Conservation (phyloP, 208 protist species). For the Leishmania turanica region DNA sequence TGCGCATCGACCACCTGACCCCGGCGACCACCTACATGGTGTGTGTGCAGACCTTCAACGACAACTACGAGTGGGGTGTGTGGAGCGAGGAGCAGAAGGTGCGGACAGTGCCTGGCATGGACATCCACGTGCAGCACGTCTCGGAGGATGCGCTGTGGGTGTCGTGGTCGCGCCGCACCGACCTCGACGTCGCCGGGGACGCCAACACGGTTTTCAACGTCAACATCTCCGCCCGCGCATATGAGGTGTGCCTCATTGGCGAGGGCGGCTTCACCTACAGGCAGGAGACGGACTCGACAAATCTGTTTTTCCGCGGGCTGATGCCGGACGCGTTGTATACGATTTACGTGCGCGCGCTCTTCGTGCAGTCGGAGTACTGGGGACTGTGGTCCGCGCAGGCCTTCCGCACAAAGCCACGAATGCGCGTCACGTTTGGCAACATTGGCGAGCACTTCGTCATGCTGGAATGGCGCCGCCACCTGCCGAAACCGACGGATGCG, state of each 20-base stretch:
- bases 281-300: constrained; percentile 70
- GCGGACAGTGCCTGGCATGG: constrained; percentile 85
- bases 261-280: constrained; percentile 79
- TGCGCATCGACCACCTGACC: constrained; percentile 65
- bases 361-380: constrained; percentile 78
- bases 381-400: constrained; percentile 81
- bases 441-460: constrained; percentile 93
- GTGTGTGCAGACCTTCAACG: constrained; percentile 91
- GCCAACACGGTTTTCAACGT: constrained; percentile 82
- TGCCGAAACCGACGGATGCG: constrained; percentile 48
- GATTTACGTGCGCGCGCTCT: constrained; percentile 80
- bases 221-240: constrained; percentile 75
- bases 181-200: constrained; percentile 54
- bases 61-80: constrained; percentile 91
- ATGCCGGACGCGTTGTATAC: constrained; percentile 87
- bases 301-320: constrained; percentile 88
- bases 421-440: constrained; percentile 89
- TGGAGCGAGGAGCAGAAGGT: constrained; percentile 90
- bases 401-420: constrained; percentile 82
- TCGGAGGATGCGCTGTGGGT: constrained; percentile 91
- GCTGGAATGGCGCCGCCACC: constrained; percentile 90
- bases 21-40: constrained; percentile 90
- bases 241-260: constrained; percentile 81
- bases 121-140: constrained; percentile 84
- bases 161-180: constrained; percentile 77